Conservation (phyloP, 2,329 filamentous ascomycete species). For the Arthrobotrys musiformis region DNA sequence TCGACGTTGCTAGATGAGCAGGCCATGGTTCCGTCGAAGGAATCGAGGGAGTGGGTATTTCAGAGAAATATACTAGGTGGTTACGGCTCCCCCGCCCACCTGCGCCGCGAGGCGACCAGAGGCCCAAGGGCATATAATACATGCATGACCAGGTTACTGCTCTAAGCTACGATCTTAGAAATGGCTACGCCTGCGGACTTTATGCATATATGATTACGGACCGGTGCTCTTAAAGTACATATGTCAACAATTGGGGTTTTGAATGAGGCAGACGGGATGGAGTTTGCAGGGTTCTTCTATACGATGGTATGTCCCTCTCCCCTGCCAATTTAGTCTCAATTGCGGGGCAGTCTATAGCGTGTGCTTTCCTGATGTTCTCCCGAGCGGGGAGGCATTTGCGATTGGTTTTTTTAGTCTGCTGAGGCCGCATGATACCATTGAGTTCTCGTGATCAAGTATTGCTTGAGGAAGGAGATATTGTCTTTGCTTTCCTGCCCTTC, state of each 20-base stretch:
- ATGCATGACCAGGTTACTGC: constrained; percentile 73
- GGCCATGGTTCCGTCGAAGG: constrained; percentile 81
- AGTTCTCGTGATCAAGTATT: constrained; percentile 71
- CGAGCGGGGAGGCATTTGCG: constrained; percentile 2
- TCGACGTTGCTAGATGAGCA: constrained; percentile 80
- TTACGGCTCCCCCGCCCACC: constrained; percentile 74
- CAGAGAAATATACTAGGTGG: constrained; percentile 76
- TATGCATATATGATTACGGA: constrained; percentile 83
- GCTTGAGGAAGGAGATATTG: constrained; percentile 2
- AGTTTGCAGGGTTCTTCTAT: constrained; percentile 76
- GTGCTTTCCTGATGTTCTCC: constrained; percentile 20
- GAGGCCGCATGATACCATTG: constrained; percentile 78
- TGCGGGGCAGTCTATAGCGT: neutral
- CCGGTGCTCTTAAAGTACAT: constrained; percentile 75
- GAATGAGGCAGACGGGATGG: constrained; percentile 78
- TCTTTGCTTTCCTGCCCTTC: neutral
- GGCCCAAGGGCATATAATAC: no score
- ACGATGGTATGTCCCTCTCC: constrained; percentile 70
- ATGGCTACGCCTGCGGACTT: constrained; percentile 74
- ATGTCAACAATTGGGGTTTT: constrained; percentile 75
- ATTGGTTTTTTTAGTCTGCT: constrained; percentile 66
- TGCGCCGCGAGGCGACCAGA: constrained; percentile 77
- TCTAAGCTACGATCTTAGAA: no score
- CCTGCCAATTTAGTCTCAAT: neutral
- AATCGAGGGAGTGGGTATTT: constrained; percentile 78